A percentile compares a stretch with the other conserved stretches of the same genome.
These are phyloP conservation scores for Luzula sylvatica DNA, from an alignment of 176 grass and related monocot genomes.

Conservation along the genomic window DNA sequence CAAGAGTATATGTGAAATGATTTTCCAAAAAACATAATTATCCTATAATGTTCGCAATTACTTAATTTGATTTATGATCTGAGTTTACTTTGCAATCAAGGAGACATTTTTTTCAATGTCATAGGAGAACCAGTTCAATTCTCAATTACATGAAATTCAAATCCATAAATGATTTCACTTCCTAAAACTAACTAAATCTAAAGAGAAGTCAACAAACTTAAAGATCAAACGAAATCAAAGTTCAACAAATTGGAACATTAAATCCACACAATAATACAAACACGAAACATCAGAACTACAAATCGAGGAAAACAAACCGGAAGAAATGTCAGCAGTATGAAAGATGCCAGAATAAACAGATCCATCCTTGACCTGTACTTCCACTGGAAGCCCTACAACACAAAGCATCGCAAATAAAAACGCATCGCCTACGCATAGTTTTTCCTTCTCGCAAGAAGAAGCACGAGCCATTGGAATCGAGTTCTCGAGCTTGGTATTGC, in stretches of 20 bases:
- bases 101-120: neutral
- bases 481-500: neutral
- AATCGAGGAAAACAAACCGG: constrained; percentile 26
- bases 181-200: neutral
- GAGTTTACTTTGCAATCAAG: neutral
- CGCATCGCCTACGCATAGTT: constrained; percentile 21
- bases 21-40: no score
- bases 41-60: neutral
- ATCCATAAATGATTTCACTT: neutral
- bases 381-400: constrained; percentile 70
- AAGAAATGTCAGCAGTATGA: constrained; percentile 71
- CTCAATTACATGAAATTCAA: neutral
- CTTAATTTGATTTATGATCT: constrained; percentile 9
- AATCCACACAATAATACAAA: neutral
- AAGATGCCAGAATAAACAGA: constrained; percentile 87
- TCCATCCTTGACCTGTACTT: constrained; percentile 90
- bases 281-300: neutral
- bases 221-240: neutral
- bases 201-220: neutral
- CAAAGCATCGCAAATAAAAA: constrained; percentile 58
- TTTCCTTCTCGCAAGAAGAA: neutral
- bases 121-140: neutral
- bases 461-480: neutral
- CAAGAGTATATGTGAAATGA: no score
- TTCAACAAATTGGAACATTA: neutral